Conservation (phyloP, 225 moss, liverwort and hornwort genomes). For the Climacium dendroides region DNA sequence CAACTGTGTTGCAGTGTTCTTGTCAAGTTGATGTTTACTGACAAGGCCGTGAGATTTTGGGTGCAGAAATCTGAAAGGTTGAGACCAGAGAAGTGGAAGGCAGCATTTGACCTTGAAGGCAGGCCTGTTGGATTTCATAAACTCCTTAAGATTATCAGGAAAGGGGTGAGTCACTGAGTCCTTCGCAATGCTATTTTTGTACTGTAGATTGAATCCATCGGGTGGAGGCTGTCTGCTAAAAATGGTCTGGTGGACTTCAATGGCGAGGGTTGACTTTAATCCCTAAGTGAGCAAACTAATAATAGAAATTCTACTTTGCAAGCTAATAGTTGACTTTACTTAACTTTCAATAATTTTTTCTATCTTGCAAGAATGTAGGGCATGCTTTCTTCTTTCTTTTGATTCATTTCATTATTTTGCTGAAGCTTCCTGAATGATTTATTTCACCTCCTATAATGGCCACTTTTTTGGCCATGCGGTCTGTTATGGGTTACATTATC, state of each 20-base stretch:
- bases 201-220: neutral
- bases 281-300: neutral
- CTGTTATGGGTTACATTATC: neutral
- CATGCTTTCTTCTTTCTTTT: neutral
- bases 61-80: constrained; percentile 53
- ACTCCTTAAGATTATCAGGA: constrained; percentile 57
- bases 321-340: neutral
- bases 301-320: neutral
- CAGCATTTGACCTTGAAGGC: constrained; percentile 75
- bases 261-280: neutral
- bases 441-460: neutral
- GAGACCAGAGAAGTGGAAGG: constrained; percentile 70
- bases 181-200: neutral
- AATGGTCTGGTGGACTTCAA: neutral
- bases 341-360: neutral
- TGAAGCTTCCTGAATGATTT: neutral
- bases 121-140: constrained; percentile 79
- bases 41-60: neutral
- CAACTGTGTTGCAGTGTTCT: neutral
- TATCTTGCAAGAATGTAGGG: neutral
- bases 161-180: constrained; percentile 62
- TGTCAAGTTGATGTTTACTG: neutral
- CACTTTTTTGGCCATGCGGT: neutral
- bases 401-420: neutral
- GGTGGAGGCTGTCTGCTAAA: neutral